Evolutionary conservation across 768 basidiomycete genomes (phyloP), one percentile per base, ranked within the genome.

Genomic region (Psilocybe cubensis): DNA sequence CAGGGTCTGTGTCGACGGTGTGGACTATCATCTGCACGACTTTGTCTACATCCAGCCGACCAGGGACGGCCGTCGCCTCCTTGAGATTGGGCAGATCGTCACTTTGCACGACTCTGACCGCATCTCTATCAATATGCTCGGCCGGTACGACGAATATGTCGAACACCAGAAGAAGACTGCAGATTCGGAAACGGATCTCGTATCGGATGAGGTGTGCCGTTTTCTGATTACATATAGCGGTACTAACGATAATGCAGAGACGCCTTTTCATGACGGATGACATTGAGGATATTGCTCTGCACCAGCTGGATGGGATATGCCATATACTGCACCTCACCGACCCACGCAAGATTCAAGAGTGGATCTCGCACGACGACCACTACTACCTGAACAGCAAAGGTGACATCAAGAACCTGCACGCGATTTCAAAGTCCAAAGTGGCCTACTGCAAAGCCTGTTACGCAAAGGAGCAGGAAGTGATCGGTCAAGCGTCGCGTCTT

Each of bases 71-170:
- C 66, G n/a, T n/a, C n/a, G 8, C 12, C 64, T 80, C 0, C 75
- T 87, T 41, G 66, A 74, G 4, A 82, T 91, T 51, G 87, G 78
- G 0, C 88, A 89, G 61, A 82, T 92, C 35, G 58, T 73, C 14
- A 65, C 70, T 3, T 66, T 88, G 24, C 48, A 56, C 18, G 60
- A 62, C 40, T 48, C 46, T 29, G 59, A 62, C n/a, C 66, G 66
- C 24, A 66, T 79, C 40, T 63, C 69, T 7, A 73, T 89, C 11
- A 75, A 63, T 11, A 59, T 73, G n/a, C 78, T 83, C 40, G 77
- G 75, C 1, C 77, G 85, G 2, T 76, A 79, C 61, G 77, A 83
- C 61, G 70, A 79, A 18, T 68, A 75, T 42, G 68, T 72, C 18
- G 64, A 60, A 17, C 47, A 64, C 31, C 40, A 52, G 18, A 57